phyloP scores from a whole-genome alignment of 2,329 filamentous ascomycete species.

The Lasiodiplodia hormozganensis region DNA sequence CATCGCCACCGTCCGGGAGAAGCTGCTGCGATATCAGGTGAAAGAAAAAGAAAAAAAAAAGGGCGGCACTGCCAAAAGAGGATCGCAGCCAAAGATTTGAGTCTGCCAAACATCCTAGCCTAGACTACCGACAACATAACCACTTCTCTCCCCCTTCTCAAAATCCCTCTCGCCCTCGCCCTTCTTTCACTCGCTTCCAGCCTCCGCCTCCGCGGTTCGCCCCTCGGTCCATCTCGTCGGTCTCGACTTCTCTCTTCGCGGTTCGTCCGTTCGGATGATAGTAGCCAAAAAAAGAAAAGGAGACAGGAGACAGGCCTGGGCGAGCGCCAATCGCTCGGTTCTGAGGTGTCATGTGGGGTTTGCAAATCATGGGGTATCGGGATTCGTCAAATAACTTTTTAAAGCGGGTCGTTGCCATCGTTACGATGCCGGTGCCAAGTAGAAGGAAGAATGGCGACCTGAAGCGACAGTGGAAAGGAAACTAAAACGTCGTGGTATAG shows the following conservation, averaged over 20 bases:
- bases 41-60: background rate
- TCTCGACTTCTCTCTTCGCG: slow-evolving; percentile 18
- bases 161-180: slow-evolving; percentile 30
- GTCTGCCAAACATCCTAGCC: slow-evolving; percentile 31
- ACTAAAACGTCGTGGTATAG: slow-evolving; percentile 29
- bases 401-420: slow-evolving; percentile 32
- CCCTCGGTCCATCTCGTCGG: slow-evolving; percentile 20
- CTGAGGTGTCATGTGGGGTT: slow-evolving; percentile 39
- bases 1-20: slow-evolving; percentile 17
- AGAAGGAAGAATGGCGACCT: slow-evolving; percentile 31
- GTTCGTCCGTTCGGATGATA: slow-evolving; percentile 26
- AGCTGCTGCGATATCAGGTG: slow-evolving; percentile 7
- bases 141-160: slow-evolving; percentile 31
- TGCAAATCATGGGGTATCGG: slow-evolving; percentile 53
- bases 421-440: slow-evolving; percentile 31
- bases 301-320: slow-evolving; percentile 28
- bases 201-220: slow-evolving; percentile 29
- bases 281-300: slow-evolving; percentile 28
- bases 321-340: slow-evolving; percentile 31
- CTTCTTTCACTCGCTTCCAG: slow-evolving; percentile 30
- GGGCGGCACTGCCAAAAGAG: slow-evolving; percentile 17
- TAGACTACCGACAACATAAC: slow-evolving; percentile 31
- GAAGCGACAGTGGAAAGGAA: slow-evolving; percentile 28
- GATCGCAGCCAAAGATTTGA: slow-evolving; percentile 29
- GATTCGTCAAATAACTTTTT: slow-evolving; percentile 44